These are phyloP conservation scores for Diaporthe sp. DNA, from an alignment of 2,329 filamentous ascomycete species.

Conservation along the genomic window DNA sequence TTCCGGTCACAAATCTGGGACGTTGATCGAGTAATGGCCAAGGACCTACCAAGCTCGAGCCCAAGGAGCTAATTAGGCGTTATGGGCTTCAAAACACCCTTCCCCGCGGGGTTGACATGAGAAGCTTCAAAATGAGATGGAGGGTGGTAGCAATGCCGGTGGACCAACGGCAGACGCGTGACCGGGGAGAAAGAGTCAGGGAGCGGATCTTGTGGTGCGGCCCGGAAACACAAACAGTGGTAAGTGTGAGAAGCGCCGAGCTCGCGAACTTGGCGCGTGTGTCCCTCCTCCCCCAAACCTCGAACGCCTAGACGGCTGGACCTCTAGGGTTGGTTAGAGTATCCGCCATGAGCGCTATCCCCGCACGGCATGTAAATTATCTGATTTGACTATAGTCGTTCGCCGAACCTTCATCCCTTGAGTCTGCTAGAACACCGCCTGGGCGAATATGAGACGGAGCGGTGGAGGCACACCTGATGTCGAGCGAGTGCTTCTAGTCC, in stretches of 20 bases:
- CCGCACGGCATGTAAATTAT: constrained; percentile 12
- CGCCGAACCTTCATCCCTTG: not conserved
- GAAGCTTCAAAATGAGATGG: not conserved
- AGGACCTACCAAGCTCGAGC: constrained; percentile 23
- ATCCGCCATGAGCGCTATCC: not conserved
- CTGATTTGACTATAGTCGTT: constrained; percentile 4
- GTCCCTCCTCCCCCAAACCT: not conserved
- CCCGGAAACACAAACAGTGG: not conserved
- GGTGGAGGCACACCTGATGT: not conserved
- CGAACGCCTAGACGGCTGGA: constrained; percentile 10
- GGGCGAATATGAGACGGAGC: not conserved
- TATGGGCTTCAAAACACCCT: not conserved
- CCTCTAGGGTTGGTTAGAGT: constrained; percentile 6
- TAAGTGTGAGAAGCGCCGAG: not conserved
- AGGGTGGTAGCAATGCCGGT: constrained; percentile 7
- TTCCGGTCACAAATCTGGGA: constrained; percentile 4
- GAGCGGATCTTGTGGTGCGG: not conserved
- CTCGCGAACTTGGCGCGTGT: constrained; percentile 7
- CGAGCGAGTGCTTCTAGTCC: not conserved
- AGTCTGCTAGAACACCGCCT: not conserved
- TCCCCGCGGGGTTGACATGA: constrained; percentile 3
- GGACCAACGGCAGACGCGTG: constrained; percentile 14
- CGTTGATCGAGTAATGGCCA: constrained; percentile 12
- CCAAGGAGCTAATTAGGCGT: not conserved
- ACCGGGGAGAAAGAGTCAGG: constrained; percentile 3